Conservation (phyloP, 768 basidiomycete species). For the Tulasnella calospora region DNA sequence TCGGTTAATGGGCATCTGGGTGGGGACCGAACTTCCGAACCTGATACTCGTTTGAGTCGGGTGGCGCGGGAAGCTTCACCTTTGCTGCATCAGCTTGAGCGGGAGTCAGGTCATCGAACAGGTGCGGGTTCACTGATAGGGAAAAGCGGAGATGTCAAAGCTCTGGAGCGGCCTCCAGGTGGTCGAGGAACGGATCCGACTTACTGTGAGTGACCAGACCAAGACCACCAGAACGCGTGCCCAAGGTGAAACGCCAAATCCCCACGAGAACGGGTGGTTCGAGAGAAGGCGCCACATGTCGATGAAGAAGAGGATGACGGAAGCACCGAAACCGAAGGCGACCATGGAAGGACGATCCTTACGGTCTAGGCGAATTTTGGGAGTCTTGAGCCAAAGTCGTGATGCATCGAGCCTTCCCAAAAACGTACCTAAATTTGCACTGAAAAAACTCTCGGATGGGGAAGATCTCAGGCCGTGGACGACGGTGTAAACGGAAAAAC, state of each 20-base stretch:
- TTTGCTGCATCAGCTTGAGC: slow-evolving; percentile 25
- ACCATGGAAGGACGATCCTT: background rate
- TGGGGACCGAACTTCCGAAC: background rate
- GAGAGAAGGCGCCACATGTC: slow-evolving; percentile 21
- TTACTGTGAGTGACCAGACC: slow-evolving; percentile 12
- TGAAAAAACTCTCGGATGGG: background rate
- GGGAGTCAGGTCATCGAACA: slow-evolving; percentile 20
- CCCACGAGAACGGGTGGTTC: background rate
- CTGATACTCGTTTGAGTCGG: background rate
- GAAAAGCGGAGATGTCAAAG: background rate
- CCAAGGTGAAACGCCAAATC: background rate
- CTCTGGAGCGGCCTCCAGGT: no score
- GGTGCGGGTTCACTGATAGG: slow-evolving; percentile 16
- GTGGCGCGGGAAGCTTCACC: background rate
- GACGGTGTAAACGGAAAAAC: background rate
- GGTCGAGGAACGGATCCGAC: no score
- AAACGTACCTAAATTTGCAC: background rate
- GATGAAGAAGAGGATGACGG: slow-evolving; percentile 6
- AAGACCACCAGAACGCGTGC: background rate
- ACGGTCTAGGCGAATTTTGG: background rate
- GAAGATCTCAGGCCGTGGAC: background rate
- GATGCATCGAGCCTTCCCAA: background rate
- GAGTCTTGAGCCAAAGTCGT: background rate
- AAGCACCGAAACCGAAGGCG: slow-evolving; percentile 10
- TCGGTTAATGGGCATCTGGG: background rate